A percentile compares a stretch with the other conserved stretches of the same genome.
phyloP scores from a whole-genome alignment of 257 asterid genomes.

The Penstemon eatonii region DNA sequence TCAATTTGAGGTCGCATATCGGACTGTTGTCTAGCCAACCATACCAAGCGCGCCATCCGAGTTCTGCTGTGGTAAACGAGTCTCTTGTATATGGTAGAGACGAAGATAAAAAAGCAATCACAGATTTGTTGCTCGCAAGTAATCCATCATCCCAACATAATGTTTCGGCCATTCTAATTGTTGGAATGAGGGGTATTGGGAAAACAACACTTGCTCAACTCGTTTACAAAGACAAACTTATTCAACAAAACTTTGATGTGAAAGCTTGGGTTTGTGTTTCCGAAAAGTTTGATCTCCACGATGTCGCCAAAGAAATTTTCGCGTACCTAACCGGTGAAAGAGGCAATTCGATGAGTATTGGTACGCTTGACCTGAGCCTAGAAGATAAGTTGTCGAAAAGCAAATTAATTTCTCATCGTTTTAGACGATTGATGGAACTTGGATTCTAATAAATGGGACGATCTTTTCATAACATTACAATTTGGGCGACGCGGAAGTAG shows the following conservation, averaged over 20 bases:
- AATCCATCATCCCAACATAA: slow-evolving; percentile 25
- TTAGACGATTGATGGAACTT: slow-evolving; percentile 64
- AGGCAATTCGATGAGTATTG: slow-evolving; percentile 35
- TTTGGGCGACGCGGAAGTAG: slow-evolving; percentile 48
- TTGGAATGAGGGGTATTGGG: slow-evolving; percentile 73
- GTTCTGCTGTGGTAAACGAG: slow-evolving; percentile 54
- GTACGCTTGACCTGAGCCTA: slow-evolving; percentile 46
- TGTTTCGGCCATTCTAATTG: slow-evolving; percentile 56
- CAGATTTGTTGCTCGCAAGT: slow-evolving; percentile 37
- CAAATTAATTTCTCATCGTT: slow-evolving; percentile 44
- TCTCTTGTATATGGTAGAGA: slow-evolving; percentile 59
- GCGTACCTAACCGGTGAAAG: slow-evolving; percentile 27
- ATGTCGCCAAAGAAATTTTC: slow-evolving; percentile 43
- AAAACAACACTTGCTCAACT: slow-evolving; percentile 62
- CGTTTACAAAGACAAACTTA: slow-evolving; percentile 40
- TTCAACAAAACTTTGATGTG: slow-evolving; percentile 36
- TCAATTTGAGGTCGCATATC: slow-evolving; percentile 37
- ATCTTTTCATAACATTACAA: slow-evolving; percentile 38
- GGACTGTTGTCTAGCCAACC: slow-evolving; percentile 30
- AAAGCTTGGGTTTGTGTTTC: slow-evolving; percentile 59
- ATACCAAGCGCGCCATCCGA: slow-evolving; percentile 36
- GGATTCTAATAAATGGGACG: slow-evolving; percentile 38
- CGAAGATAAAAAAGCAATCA: slow-evolving; percentile 47
- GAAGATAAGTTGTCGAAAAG: slow-evolving; percentile 41
- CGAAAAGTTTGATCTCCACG: slow-evolving; percentile 42